Base-by-base conservation (phyloP, 805 yeast genomes). In the Debaryomyces castellii region DNA sequence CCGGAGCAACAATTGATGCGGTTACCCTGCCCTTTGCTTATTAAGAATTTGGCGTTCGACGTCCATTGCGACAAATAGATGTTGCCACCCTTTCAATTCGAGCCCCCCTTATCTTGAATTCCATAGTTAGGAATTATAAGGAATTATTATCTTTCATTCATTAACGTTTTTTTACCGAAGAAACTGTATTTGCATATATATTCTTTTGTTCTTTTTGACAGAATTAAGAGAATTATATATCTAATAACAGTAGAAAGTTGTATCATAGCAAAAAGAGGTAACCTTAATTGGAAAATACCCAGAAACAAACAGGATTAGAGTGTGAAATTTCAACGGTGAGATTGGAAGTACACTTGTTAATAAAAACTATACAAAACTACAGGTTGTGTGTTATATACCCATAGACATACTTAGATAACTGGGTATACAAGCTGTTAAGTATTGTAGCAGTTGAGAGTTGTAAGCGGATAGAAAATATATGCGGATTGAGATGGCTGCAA, bases 401-500 rank as follows among this genome's bases (percentile, higher is more conserved):
- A 25, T 25, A 25, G 12, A 3, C 3, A 10, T 25, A 25, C 28
- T 25, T 25, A 25, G 8, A 25, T 10, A 25, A 25, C 28, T 16
- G 18, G 12, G 34, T 30, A 8, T 7, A 14, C 12, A n/a, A 20
- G 5, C 18, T 17, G 5, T 16, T 30, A 5, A 30, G 20, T 30
- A 14, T 30, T 30, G 34, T 14, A 30, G 34, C 16, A 14, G 10
- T 14, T 14, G 34, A 30, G 8, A 25, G 12, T 12, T 10, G 16
- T 30, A 14, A 30, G 14, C 14, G 11, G 11, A 30, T 30, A 14
- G 8, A 14, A 30, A 30, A 14, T 30, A 30, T 30, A 14, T 30
- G 34, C 34, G 20, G 20, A 30, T 16, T 14, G 34, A 30, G 34
- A 67, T 67, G 73, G 71, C 70, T 21, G 71, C 71, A 38, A 60